These are phyloP conservation scores for Moesziomyces parantarcticus DNA, from an alignment of 1,284 basidiomycete genomes.

Conservation along the genomic window DNA sequence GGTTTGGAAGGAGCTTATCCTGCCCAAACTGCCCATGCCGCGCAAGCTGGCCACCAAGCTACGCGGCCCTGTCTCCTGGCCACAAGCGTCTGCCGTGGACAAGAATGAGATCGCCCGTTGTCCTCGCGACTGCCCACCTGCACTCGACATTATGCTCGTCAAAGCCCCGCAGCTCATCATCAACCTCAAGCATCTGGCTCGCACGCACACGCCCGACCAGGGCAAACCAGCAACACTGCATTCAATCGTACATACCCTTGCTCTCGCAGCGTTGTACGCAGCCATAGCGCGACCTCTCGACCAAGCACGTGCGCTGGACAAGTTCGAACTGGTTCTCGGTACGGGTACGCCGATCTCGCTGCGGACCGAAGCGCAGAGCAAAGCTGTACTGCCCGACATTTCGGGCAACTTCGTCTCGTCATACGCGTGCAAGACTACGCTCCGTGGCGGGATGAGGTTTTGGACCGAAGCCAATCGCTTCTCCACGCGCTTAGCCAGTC, in stretches of 20 bases:
- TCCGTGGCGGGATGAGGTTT: not conserved
- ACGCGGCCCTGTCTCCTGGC: slow-evolving; percentile 16
- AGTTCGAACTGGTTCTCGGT: slow-evolving; percentile 4
- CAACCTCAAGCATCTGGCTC: slow-evolving; percentile 19
- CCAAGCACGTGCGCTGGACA: not conserved
- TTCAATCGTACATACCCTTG: slow-evolving; percentile 22
- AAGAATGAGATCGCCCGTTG: not conserved
- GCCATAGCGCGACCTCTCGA: slow-evolving; percentile 6
- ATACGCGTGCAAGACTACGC: not conserved
- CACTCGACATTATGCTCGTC: slow-evolving; percentile 9
- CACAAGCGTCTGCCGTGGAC: not conserved
- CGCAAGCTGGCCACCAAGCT: slow-evolving; percentile 6
- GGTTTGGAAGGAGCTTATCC: slow-evolving; percentile 19
- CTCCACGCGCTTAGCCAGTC: not conserved
- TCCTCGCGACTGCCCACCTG: slow-evolving; percentile 6
- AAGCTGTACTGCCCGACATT: slow-evolving; percentile 1
- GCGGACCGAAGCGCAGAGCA: slow-evolving; percentile 5
- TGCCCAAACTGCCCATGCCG: slow-evolving; percentile 24
- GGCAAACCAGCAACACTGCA: slow-evolving; percentile 31
- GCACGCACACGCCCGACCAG: not conserved
- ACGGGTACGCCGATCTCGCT: slow-evolving; percentile 31
- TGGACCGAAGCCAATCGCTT: slow-evolving; percentile 17
- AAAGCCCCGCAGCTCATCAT: slow-evolving; percentile 13
- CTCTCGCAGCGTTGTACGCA: slow-evolving; percentile 19
- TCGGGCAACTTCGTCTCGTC: slow-evolving; percentile 34